These are phyloP conservation scores for Durotheca rogersii DNA, from an alignment of 495 filamentous ascomycete genomes.

Conservation along the genomic window DNA sequence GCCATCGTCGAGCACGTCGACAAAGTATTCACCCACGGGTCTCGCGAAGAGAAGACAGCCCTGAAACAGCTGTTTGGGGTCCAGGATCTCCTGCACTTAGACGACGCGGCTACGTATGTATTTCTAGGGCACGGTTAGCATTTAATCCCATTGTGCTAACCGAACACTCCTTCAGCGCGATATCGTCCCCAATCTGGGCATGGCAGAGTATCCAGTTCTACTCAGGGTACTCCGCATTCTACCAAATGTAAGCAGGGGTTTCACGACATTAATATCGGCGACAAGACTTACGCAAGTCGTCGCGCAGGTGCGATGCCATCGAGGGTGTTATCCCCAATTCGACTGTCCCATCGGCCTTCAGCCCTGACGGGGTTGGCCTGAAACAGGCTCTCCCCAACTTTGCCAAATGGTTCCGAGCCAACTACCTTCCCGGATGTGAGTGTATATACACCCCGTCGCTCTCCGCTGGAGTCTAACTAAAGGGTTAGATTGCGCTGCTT, in stretches of 20 bases:
- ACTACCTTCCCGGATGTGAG: constrained; percentile 53
- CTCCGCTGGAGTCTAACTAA: constrained; percentile 1
- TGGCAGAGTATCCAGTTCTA: constrained; percentile 58
- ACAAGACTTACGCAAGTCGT: not conserved
- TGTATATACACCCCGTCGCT: not conserved
- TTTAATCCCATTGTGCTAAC: constrained; percentile 11
- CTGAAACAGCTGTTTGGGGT: constrained; percentile 61
- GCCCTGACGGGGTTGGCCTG: constrained; percentile 53
- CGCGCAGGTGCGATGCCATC: constrained; percentile 37
- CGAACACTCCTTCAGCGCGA: constrained; percentile 39
- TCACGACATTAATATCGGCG: not conserved
- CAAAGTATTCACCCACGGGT: constrained; percentile 42
- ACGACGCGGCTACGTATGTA: constrained; percentile 56
- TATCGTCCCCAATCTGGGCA: constrained; percentile 57
- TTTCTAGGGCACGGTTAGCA: not conserved
- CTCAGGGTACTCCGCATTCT: constrained; percentile 53
- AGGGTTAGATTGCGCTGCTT: constrained; percentile 29
- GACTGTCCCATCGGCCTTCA: constrained; percentile 33
- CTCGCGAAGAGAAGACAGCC: constrained; percentile 39
- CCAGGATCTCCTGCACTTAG: constrained; percentile 50
- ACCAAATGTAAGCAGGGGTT: constrained; percentile 47
- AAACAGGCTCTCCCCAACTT: constrained; percentile 56
- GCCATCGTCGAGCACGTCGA: constrained; percentile 60
- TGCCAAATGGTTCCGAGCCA: constrained; percentile 52
- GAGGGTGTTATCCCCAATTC: constrained; percentile 36